Evolutionary conservation across 2,329 filamentous ascomycete genomes (phyloP), one percentile per base, ranked within the genome.

Genomic region (Botrytis porri): DNA sequence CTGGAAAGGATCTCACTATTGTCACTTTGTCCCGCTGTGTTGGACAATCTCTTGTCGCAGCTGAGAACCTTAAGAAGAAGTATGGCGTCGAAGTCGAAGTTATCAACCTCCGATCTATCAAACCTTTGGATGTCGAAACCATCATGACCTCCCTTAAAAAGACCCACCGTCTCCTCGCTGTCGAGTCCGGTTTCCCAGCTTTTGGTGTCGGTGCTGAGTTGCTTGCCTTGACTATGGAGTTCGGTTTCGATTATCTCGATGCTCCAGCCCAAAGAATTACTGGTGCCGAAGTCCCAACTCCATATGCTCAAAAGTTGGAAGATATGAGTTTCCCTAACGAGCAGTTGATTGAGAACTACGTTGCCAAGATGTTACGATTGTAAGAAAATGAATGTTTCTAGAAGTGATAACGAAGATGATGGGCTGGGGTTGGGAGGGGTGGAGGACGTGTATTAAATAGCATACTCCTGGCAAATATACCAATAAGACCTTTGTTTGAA

Each of bases 61-160:
- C 96, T 77, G 93, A 97, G 84, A 88, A 91, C 82, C 89, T 99
- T 77, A 97, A 98, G 89, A 91, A 93, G 86, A 97, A 97, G 83
- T 98, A 98, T 84, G 96, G 96, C 75, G 90, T 98, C 74, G 95
- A 98, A 79, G 92, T 89, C 72, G 96, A 99, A 86, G 96, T 99
- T 77, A 92, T 99, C 88, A 99, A 99, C 88, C 90, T 99, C 81
- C 94, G 96, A 80, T 98, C 95, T 78, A 86, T 99, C 85, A 99
- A 98, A 88, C 96, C 96, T 61, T 89, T 99, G 77, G 96, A 99
- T 81, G 88, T 99, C 74, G 95, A 98, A 84, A 88, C 94, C 77
- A 98, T 99, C 80, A 88, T 98, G 84, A 94, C 97, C 84, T 98
- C 95, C 20, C 91, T 99, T 82, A 98, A 99, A 93, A 99, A 99